Conservation (phyloP, 768 basidiomycete genomes). For the Hygrophoropsis aurantiaca region DNA sequence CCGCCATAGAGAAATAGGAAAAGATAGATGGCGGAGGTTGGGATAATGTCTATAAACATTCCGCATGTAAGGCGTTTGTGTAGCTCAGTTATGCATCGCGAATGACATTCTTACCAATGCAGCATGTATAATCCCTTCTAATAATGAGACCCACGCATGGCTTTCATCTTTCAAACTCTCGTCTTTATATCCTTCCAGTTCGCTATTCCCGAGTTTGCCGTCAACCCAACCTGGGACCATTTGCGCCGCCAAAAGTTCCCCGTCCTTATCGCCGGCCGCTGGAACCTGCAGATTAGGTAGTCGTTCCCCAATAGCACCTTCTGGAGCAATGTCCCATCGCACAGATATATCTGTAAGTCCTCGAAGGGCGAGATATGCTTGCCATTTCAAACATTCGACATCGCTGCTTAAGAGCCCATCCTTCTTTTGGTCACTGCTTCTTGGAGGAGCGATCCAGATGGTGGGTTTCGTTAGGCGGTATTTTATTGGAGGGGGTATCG, state of each 20-base stretch:
- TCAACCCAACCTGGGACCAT: conserved; percentile 78
- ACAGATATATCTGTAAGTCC: conserved; percentile 51
- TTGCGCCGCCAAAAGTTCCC: conserved; percentile 60
- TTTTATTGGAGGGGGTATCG: conserved; percentile 30
- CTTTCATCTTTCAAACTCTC: conserved; percentile 66
- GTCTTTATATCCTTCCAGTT: conserved; percentile 69
- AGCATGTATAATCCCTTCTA: conserved; percentile 77
- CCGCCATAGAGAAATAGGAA: conserved; percentile 40
- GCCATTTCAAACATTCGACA: conserved; percentile 90
- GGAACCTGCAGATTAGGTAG: conserved; percentile 75
- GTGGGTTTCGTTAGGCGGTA: conserved; percentile 37
- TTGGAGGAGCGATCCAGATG: conserved; percentile 67
- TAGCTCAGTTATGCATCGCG: conserved; percentile 2
- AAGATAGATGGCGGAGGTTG: conserved; percentile 46
- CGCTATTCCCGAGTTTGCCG: conserved; percentile 41
- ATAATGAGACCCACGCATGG: conserved; percentile 77
- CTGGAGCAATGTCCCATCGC: conserved; percentile 66
- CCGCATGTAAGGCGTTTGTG: conserved; percentile 9
- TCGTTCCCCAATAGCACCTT: conserved; percentile 66
- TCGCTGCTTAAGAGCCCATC: conserved; percentile 58
- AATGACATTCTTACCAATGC: conserved; percentile 57
- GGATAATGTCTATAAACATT: conserved; percentile 43
- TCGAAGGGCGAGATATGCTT: conserved; percentile 69
- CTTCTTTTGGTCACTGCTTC: conserved; percentile 10
- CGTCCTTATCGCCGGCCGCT: conserved; percentile 28